A percentile compares a stretch with the other conserved stretches of the same genome.
Evolutionary conservation across 2,329 filamentous ascomycete species (phyloP).

Genomic region (Talaromyces albobiverticillius): DNA sequence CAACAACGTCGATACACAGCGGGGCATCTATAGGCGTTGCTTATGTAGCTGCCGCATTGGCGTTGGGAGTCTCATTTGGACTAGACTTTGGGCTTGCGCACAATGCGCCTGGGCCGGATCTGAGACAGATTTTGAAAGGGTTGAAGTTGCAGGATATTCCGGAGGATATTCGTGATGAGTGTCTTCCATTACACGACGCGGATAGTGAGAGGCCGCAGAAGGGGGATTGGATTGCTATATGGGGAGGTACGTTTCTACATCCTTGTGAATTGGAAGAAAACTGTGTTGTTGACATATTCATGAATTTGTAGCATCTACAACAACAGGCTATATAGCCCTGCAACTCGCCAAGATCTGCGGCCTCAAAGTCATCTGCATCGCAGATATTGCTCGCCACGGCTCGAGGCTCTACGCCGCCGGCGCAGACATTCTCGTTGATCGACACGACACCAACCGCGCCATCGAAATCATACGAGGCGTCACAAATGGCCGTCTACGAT

Average conservation of each 20-base stretch:
- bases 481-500: constrained; percentile 58
- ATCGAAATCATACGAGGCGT: constrained; percentile 62
- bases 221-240: constrained; percentile 71
- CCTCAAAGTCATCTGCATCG: constrained; percentile 62
- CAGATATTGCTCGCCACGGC: constrained; percentile 66
- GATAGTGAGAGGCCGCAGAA: constrained; percentile 52
- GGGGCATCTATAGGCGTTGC: constrained; percentile 67
- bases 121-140: constrained; percentile 5
- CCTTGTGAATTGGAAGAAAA: background rate
- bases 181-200: constrained; percentile 51
- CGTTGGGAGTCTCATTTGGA: constrained; percentile 67
- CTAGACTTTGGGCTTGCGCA: constrained; percentile 53
- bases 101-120: constrained; percentile 11
- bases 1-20: constrained; percentile 50
- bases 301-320: constrained; percentile 56
- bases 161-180: constrained; percentile 61
- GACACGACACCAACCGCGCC: constrained; percentile 63
- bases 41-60: constrained; percentile 66
- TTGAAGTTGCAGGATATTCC: constrained; percentile 52
- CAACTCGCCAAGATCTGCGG: constrained; percentile 68
- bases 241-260: constrained; percentile 57
- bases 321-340: constrained; percentile 63
- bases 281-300: background rate
- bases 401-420: constrained; percentile 52
- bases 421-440: constrained; percentile 67